phyloP scores from a whole-genome alignment of 2,329 filamentous ascomycete genomes.

The Fusarium chaquense region DNA sequence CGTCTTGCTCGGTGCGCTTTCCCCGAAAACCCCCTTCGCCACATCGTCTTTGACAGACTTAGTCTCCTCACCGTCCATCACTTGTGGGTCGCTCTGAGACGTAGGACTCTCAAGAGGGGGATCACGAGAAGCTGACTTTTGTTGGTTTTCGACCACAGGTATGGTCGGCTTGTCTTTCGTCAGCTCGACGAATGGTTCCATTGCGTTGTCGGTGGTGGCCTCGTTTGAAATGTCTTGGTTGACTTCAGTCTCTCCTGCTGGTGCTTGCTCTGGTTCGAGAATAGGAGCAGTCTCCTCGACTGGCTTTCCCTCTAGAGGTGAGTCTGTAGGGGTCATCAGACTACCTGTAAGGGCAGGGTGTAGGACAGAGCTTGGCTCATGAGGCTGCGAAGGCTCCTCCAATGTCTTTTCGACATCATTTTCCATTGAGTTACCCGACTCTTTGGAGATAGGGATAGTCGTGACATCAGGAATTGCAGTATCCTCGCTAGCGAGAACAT shows the following conservation, averaged over 20 bases:
- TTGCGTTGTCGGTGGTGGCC: background rate
- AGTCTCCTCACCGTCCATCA: constrained; percentile 14
- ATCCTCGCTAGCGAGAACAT: background rate
- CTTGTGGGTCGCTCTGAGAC: constrained; percentile 10
- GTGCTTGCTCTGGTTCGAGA: background rate
- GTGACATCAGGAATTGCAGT: background rate
- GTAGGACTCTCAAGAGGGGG: background rate
- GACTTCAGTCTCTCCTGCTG: background rate
- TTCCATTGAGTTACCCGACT: background rate
- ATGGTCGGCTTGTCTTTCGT: background rate
- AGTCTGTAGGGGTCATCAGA: background rate
- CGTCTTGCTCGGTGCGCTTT: background rate
- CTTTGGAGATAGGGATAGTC: background rate
- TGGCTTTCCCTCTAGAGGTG: background rate
- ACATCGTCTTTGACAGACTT: constrained; percentile 48
- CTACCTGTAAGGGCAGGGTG: background rate
- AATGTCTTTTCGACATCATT: background rate
- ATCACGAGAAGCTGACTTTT: background rate
- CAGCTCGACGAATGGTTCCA: background rate
- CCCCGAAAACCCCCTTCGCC: constrained; percentile 47
- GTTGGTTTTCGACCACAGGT: background rate
- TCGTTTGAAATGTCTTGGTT: background rate
- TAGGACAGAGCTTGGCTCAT: background rate
- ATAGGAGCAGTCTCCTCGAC: background rate
- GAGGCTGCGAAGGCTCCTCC: constrained; percentile 6